Evolutionary conservation across 78 protist species (phyloP).

Genomic region (Abeoforma whisleri): DNA sequence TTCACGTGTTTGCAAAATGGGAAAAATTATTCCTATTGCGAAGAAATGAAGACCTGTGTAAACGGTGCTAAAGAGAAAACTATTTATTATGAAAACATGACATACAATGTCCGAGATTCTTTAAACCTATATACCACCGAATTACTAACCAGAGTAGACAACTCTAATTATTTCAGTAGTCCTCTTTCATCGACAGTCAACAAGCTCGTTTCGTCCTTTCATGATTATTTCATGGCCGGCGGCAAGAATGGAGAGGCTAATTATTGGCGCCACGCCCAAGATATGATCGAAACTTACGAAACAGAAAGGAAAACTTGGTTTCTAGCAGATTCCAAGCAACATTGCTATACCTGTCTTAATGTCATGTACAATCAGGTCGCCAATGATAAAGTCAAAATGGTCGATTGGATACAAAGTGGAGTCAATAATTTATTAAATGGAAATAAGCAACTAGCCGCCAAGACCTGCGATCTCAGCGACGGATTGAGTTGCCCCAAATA

Average conservation of each 20-base stretch:
- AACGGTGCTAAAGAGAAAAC: neutral
- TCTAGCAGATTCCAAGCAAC: neutral
- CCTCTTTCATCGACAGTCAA: neutral
- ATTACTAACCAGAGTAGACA: neutral
- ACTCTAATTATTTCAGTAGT: neutral
- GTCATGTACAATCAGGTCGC: neutral
- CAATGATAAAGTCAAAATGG: neutral
- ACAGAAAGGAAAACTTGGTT: neutral
- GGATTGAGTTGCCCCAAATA: neutral
- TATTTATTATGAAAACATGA: no score
- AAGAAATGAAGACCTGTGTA: neutral
- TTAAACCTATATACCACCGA: neutral
- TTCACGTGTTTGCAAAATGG: no score
- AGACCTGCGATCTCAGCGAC: neutral
- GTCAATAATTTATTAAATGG: neutral
- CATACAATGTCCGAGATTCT: neutral
- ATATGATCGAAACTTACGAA: neutral
- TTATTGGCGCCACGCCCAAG: neutral
- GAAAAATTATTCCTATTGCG: no score
- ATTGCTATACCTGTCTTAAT: neutral
- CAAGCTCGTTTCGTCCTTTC: neutral
- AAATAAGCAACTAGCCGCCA: neutral
- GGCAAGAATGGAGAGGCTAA: neutral
- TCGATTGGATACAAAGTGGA: neutral
- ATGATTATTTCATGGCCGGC: neutral